Conservation (phyloP, 2,329 filamentous ascomycete species). For the Trichoderma sp. region DNA sequence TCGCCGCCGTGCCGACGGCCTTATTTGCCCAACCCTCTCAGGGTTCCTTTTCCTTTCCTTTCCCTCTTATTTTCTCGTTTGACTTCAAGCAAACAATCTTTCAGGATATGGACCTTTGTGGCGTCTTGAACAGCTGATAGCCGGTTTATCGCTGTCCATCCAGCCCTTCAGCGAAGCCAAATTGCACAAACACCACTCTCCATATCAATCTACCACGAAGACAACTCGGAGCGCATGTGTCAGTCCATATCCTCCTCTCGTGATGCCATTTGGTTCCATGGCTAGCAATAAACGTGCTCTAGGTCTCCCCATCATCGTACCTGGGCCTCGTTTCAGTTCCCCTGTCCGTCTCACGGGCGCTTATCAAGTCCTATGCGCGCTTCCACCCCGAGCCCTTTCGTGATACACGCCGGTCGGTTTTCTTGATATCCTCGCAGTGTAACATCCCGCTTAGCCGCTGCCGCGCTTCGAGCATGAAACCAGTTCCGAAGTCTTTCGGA, state of each 20-base stretch:
- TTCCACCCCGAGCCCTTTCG: background rate
- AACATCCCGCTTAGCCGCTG: constrained; percentile 16
- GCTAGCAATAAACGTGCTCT: background rate
- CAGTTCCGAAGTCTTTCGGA: background rate
- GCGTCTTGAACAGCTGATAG: too few relatives aligned
- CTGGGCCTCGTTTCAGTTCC: constrained; percentile 5
- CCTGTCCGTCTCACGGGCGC: constrained; percentile 14
- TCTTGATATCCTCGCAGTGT: background rate
- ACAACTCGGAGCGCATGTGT: too few relatives aligned
- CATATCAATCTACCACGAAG: background rate
- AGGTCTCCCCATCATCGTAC: background rate
- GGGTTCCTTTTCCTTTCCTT: too few relatives aligned
- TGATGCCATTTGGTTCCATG: background rate
- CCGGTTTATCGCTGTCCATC: background rate
- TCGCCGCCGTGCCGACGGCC: constrained; percentile 5
- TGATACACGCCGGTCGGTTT: background rate
- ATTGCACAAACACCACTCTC: too few relatives aligned
- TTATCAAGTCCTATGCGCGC: background rate
- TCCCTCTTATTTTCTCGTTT: background rate
- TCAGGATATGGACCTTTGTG: too few relatives aligned
- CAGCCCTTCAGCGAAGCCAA: background rate
- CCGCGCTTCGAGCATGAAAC: background rate
- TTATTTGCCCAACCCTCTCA: background rate
- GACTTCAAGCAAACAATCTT: too few relatives aligned
- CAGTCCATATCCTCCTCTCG: too few relatives aligned